Evolutionary conservation across 768 basidiomycete genomes (phyloP), one percentile per base, ranked within the genome.

Genomic region (Panus rudis): DNA sequence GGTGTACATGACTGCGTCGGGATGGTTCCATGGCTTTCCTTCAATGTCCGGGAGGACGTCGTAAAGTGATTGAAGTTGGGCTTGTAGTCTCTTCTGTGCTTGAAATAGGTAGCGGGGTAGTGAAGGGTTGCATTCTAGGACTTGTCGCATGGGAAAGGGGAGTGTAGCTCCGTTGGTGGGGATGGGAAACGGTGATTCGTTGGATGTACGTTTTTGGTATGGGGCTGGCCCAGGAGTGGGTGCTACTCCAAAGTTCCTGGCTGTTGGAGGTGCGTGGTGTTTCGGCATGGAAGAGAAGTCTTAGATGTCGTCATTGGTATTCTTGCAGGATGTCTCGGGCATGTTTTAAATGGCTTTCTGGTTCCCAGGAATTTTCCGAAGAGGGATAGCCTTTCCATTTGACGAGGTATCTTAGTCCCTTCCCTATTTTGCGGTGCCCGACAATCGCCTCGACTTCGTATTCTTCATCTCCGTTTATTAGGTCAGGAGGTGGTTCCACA

Each of bases 51-150:
- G 6, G n/a, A n/a, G 69, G 63, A 6, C 72, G 73, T 0, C 71
- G 75, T 12, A 81, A 74, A 26, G 66, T 64, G 0, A 69, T 70
- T 37, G 55, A 53, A 6, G 57, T 52, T 11, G 50, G 50, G 4
- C 59, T 58, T 37, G 68, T 69, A 28, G 52, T 60, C 40, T 72
- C 77, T 43, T 63, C 71, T 25, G 80, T 83, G 56, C 75, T 71
- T 6, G 79, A 81, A 55, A 78, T 74, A 58, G 85, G 84, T 52
- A 78, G 83, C 49, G 81, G 84, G 59, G 70, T 89, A 39, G 88
- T 90, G 64, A 78, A 73, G 49, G 76, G 74, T 10, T 57, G 90
- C 20, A 84, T 81, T 6, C 66, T 72, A 47, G 90, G 85, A 81
- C 71, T 78, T 46, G 82, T 84, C 1, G 70, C 79, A 54, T 73